phyloP scores from a whole-genome alignment of 2,329 filamentous ascomycete genomes.

The Nothophoma quercina region DNA sequence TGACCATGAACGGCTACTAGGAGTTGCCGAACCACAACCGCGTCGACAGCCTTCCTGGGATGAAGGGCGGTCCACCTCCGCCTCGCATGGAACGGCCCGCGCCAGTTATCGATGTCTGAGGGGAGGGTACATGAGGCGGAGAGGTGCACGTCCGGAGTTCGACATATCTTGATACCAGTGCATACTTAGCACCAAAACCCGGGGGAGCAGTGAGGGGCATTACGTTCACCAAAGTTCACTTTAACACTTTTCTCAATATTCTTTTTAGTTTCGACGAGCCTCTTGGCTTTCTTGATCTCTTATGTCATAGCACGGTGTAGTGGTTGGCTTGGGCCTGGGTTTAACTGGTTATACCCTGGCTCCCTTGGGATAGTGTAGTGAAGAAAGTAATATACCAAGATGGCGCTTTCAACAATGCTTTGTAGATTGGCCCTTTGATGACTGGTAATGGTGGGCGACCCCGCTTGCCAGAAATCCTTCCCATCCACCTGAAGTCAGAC shows the following conservation, averaged over 20 bases:
- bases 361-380: constrained; percentile 37
- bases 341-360: constrained; percentile 20
- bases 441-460: background rate
- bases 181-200: constrained; percentile 42
- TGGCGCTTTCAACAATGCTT: background rate
- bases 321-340: constrained; percentile 22
- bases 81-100: constrained; percentile 33
- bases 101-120: constrained; percentile 37
- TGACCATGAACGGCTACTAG: constrained; percentile 99
- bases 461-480: background rate
- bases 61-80: constrained; percentile 29
- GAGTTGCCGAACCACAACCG: constrained; percentile 42
- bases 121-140: constrained; percentile 1
- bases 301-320: constrained; percentile 42
- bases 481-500: too few species aligned
- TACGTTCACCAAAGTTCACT: constrained; percentile 39
- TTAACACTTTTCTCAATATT: constrained; percentile 42
- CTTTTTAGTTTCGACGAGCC: constrained; percentile 45
- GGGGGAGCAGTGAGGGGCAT: constrained; percentile 23
- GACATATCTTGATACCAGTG: constrained; percentile 50
- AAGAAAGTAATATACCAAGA: constrained; percentile 33
- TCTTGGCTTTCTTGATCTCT: constrained; percentile 36
- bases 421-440: background rate
- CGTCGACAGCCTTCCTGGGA: constrained; percentile 39
- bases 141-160: constrained; percentile 20